Conservation (phyloP, 176 grass and related monocot species). For the Cenchrus americanus region DNA sequence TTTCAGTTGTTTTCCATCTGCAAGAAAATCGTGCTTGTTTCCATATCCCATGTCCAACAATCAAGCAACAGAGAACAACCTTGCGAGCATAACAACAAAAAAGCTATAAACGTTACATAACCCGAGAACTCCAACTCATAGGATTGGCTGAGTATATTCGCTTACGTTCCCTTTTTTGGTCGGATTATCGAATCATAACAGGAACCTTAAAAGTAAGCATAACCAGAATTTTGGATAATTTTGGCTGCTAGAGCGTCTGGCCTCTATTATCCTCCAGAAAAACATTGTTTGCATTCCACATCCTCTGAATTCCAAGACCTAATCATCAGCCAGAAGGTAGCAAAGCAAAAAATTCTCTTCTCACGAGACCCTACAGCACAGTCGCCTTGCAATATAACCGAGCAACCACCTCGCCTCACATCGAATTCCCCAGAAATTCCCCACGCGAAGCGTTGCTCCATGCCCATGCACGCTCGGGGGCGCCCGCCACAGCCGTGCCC, state of each 20-base stretch:
- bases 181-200: background rate
- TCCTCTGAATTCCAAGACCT: background rate
- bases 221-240: background rate
- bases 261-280: background rate
- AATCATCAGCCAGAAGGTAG: background rate
- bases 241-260: background rate
- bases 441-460: background rate
- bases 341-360: background rate
- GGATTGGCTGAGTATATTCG: background rate
- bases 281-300: background rate
- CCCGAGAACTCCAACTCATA: background rate
- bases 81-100: background rate
- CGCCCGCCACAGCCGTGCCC: background rate
- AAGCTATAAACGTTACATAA: background rate
- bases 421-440: slow-evolving; percentile 18
- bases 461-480: background rate
- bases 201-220: background rate
- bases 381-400: slow-evolving; percentile 1
- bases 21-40: slow-evolving; percentile 9
- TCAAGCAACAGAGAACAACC: background rate
- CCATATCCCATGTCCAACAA: background rate
- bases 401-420: background rate
- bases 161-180: background rate
- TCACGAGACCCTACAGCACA: slow-evolving; percentile 13
- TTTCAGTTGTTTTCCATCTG: slow-evolving; percentile 4